Percentiles rank a stretch among this genome's conserved stretches.
These are phyloP conservation scores for Hordeum vulgare DNA, from an alignment of 176 grass and related monocot species.

Conservation along the genomic window DNA sequence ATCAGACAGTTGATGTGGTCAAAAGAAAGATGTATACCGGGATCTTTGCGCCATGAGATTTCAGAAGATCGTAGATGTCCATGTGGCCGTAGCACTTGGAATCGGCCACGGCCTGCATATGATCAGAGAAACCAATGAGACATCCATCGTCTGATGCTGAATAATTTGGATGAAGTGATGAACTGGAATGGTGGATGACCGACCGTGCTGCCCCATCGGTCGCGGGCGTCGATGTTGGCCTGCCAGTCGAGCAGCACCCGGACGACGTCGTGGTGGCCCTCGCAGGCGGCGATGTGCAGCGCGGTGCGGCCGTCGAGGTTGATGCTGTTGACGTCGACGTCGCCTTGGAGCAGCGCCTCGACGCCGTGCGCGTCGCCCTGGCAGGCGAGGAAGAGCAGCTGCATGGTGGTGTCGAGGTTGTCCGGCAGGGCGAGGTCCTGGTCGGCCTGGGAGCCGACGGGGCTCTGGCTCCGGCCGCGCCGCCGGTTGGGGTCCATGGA, in stretches of 20 bases:
- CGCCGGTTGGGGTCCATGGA: slow-evolving; percentile 83
- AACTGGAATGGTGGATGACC: background rate
- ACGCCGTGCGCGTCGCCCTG: slow-evolving; percentile 66
- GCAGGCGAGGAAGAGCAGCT: slow-evolving; percentile 86
- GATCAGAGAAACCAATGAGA: background rate
- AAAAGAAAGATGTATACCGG: slow-evolving; percentile 36
- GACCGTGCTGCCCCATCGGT: slow-evolving; percentile 98
- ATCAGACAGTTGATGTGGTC: background rate
- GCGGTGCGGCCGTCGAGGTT: slow-evolving; percentile 94
- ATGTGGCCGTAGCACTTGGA: slow-evolving; percentile 76
- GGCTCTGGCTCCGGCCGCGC: slow-evolving; percentile 55
- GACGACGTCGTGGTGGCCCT: slow-evolving; percentile 65
- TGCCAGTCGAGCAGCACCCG: slow-evolving; percentile 67
- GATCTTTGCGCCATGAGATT: slow-evolving; percentile 66
- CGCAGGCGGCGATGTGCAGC: slow-evolving; percentile 84
- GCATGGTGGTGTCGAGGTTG: slow-evolving; percentile 87
- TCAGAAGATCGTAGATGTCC: slow-evolving; percentile 73
- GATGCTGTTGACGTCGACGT: slow-evolving; percentile 95
- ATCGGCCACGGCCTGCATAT: slow-evolving; percentile 63
- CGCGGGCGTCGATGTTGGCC: slow-evolving; percentile 86
- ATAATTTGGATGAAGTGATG: background rate
- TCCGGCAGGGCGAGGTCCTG: slow-evolving; percentile 71
- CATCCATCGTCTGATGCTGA: background rate
- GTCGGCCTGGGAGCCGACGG: slow-evolving; percentile 27
- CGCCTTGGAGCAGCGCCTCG: slow-evolving; percentile 47